Evolutionary conservation across 805 yeast species (phyloP).

Genomic region (Teunomyces atbi): DNA sequence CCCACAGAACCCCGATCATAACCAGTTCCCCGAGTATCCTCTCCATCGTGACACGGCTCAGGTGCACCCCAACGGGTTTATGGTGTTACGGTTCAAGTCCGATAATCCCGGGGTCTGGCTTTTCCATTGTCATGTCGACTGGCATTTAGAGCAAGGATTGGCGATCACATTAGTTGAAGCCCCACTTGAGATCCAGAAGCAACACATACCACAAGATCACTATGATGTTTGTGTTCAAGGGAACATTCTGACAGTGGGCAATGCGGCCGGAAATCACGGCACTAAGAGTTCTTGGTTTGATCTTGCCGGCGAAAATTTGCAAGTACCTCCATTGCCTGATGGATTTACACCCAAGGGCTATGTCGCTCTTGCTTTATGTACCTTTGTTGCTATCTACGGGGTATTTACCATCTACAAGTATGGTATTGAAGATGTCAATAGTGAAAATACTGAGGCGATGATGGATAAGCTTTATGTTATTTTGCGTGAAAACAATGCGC

Average conservation of each 20-base stretch:
- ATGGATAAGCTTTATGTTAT: constrained; percentile 30
- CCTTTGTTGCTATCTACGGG: constrained; percentile 59
- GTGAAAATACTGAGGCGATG: constrained; percentile 48
- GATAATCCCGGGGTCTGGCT: constrained; percentile 94
- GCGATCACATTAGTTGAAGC: constrained; percentile 73
- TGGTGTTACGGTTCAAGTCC: constrained; percentile 71
- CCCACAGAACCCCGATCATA: constrained; percentile 36
- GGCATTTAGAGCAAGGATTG: constrained; percentile 82
- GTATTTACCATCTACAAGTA: constrained; percentile 56
- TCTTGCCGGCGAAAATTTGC: constrained; percentile 58
- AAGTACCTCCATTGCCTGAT: constrained; percentile 59
- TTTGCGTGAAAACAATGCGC: constrained; percentile 22
- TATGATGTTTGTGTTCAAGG: constrained; percentile 47
- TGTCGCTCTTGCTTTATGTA: constrained; percentile 55
- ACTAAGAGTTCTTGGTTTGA: constrained; percentile 49
- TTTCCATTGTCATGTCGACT: constrained; percentile 88
- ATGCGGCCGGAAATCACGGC: constrained; percentile 65
- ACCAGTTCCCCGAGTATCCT: constrained; percentile 56
- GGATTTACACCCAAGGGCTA: constrained; percentile 76
- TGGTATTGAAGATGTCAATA: constrained; percentile 62
- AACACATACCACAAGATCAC: constrained; percentile 46
- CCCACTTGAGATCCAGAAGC: constrained; percentile 49
- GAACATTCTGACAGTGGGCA: constrained; percentile 51
- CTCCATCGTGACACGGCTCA: constrained; percentile 68
- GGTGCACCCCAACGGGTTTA: constrained; percentile 65